These are phyloP conservation scores for Stentor roeselii DNA, from an alignment of 73 alveolate species.

Conservation along the genomic window DNA sequence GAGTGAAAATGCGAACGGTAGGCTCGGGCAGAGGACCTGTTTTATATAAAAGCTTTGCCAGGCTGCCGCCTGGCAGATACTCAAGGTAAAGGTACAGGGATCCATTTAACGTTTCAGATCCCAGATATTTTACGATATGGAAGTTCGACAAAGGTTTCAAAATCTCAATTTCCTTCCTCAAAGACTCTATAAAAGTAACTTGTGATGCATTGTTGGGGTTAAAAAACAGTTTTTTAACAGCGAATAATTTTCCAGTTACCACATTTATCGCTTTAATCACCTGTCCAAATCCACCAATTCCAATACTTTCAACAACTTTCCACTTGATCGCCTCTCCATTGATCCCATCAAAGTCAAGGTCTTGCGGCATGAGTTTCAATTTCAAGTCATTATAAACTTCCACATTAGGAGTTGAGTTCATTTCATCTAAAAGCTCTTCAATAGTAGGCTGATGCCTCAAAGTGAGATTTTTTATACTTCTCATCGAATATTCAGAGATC, in stretches of 20 bases:
- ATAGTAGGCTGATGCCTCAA: background rate
- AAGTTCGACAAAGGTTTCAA: constrained; percentile 56
- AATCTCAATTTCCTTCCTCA: constrained; percentile 62
- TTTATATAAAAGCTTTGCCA: constrained; percentile 51
- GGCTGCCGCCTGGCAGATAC: constrained; percentile 73
- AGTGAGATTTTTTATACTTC: background rate
- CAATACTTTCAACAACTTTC: constrained; percentile 33
- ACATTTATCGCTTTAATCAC: constrained; percentile 49
- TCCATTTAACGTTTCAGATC: constrained; percentile 51
- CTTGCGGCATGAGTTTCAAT: background rate
- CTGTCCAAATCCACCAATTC: constrained; percentile 76
- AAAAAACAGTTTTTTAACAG: constrained; percentile 46
- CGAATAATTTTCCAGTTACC: constrained; percentile 51
- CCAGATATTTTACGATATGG: constrained; percentile 72
- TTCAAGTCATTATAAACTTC: background rate
- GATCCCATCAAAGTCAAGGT: background rate
- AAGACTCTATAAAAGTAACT: constrained; percentile 47
- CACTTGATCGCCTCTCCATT: background rate
- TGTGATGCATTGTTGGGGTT: constrained; percentile 25
- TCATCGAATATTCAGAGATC: background rate
- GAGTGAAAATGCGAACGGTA: constrained; percentile 56
- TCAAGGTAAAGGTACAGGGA: constrained; percentile 67
- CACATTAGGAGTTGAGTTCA: background rate
- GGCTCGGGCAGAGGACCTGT: constrained; percentile 64
- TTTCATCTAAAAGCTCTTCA: constrained; percentile 7